Conservation (phyloP, 306 rosid species). For the Quercus aquifolioides region DNA sequence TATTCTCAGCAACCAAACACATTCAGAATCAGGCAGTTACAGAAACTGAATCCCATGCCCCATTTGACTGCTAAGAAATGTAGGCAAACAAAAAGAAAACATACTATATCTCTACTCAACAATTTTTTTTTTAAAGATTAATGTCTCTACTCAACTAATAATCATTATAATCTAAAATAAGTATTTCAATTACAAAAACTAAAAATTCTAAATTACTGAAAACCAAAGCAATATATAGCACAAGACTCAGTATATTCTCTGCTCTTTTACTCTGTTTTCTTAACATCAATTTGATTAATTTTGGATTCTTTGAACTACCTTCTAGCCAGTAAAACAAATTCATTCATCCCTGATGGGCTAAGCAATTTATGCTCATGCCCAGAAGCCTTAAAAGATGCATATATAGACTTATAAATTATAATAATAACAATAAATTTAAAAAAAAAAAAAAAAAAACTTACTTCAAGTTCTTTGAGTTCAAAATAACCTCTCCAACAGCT, state of each 20-base stretch:
- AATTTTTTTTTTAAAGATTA: too few relatives aligned
- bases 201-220: too few relatives aligned
- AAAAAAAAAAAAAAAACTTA: constrained; percentile 13
- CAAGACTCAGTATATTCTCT: background rate
- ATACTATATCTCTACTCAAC: too few relatives aligned
- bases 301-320: background rate
- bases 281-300: background rate
- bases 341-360: too few relatives aligned
- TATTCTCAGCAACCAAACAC: background rate
- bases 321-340: too few relatives aligned
- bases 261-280: background rate
- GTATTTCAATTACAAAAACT: too few relatives aligned
- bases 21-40: background rate
- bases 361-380: too few relatives aligned
- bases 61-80: too few relatives aligned
- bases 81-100: too few relatives aligned
- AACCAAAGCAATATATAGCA: background rate
- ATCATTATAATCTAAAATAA: too few relatives aligned
- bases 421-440: too few relatives aligned
- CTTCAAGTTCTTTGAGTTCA: constrained; percentile 85
- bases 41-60: background rate
- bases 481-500: constrained; percentile 93
- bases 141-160: too few relatives aligned
- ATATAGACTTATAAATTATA: background rate
- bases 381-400: background rate